Conservation (phyloP, 352 stramenopile genomes). For the Globisporangium megalacanthum region DNA sequence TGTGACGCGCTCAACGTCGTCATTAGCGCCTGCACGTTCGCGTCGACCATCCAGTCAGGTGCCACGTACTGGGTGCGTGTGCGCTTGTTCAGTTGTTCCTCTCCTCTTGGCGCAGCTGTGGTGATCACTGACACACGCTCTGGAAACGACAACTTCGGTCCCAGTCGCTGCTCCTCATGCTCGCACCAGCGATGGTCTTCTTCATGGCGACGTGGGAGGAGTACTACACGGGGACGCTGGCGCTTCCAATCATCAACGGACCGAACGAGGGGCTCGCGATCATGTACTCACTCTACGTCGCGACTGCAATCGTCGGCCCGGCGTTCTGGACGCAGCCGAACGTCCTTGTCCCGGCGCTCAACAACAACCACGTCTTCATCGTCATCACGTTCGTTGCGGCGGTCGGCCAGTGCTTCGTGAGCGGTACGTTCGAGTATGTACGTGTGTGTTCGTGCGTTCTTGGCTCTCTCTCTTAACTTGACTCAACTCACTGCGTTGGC, state of each 20-base stretch:
- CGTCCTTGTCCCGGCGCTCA: slow-evolving; percentile 47
- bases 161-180: slow-evolving; percentile 68
- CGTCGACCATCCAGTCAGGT: slow-evolving; percentile 82
- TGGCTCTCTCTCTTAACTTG: not conserved
- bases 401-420: slow-evolving; percentile 69
- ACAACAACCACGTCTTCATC: slow-evolving; percentile 79
- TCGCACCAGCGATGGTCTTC: slow-evolving; percentile 87
- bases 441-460: not conserved
- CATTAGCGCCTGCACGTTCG: slow-evolving; percentile 78
- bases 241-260: slow-evolving; percentile 95
- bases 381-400: slow-evolving; percentile 60
- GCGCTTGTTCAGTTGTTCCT: too few relatives aligned
- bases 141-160: not conserved
- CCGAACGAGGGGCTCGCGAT: slow-evolving; percentile 94
- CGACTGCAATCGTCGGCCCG: slow-evolving; percentile 55
- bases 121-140: not conserved
- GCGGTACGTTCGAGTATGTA: slow-evolving; percentile 27
- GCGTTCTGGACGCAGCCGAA: slow-evolving; percentile 65
- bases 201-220: slow-evolving; percentile 98
- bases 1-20: slow-evolving; percentile 84
- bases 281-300: slow-evolving; percentile 82
- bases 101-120: too few relatives aligned
- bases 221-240: slow-evolving; percentile 95
- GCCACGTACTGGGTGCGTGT: slow-evolving; percentile 69
- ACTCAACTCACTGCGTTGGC: not conserved